Conservation (phyloP, 495 filamentous ascomycete genomes). For the Neurospora sp. region DNA sequence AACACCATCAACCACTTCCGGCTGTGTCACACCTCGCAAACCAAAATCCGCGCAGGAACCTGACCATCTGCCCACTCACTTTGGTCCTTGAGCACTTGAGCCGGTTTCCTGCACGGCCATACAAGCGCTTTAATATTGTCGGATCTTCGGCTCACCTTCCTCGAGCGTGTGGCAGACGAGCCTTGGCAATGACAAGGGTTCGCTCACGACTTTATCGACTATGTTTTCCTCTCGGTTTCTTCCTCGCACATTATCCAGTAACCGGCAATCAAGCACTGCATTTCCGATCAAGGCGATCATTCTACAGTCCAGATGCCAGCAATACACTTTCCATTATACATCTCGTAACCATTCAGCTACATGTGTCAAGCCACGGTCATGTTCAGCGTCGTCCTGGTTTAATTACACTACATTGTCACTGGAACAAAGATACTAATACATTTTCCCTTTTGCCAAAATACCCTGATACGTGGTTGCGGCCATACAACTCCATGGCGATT, state of each 20-base stretch:
- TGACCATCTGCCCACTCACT: not conserved
- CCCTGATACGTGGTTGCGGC: not conserved
- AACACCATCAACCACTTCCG: not conserved
- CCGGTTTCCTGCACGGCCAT: slow-evolving; percentile 4
- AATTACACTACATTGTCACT: not conserved
- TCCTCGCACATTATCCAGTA: not conserved
- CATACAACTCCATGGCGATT: not conserved
- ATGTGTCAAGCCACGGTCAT: not conserved
- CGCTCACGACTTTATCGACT: not conserved
- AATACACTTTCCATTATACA: not conserved
- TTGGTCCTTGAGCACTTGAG: not conserved
- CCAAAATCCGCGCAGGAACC: not conserved
- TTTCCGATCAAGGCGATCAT: not conserved
- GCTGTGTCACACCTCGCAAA: not conserved
- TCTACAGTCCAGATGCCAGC: not conserved
- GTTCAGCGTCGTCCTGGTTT: not conserved
- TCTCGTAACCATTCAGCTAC: not conserved
- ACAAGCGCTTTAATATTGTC: slow-evolving; percentile 7
- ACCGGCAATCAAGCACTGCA: not conserved
- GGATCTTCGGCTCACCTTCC: slow-evolving; percentile 18
- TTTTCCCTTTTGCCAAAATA: not conserved
- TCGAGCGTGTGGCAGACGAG: slow-evolving; percentile 13
- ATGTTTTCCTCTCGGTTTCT: not conserved
- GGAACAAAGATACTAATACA: not conserved
- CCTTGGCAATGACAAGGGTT: not conserved